Base-by-base conservation (phyloP, 768 basidiomycete genomes). In the Amyloporia xantha region DNA sequence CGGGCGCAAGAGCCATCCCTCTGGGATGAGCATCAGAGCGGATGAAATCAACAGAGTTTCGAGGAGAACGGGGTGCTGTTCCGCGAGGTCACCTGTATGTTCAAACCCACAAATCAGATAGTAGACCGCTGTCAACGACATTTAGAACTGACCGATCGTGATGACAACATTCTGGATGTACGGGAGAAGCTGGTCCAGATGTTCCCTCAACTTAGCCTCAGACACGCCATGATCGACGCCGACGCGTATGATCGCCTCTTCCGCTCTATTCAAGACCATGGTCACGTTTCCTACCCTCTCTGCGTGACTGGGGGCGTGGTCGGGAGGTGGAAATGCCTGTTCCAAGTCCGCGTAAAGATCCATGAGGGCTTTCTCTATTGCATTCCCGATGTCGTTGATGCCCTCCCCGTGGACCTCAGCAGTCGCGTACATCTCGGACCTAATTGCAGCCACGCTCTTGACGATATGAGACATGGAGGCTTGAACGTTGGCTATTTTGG, bases 11-110 rank as follows among this genome's bases (percentile, higher is more conserved):
- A 73, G 10, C 55, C 52, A 59, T 7, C 23, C 21, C 43, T 68
- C 65, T 2, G 69, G 68, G 41, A 68, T 40, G 46, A 70, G 44
- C 28, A 66, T 9, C 9, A 59, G 30, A 9, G 57, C 55, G 4
- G 35, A 58, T 5, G 56, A 47, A 43, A 65, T 45, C 13, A 71
- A 19, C 15, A 55, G 19, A 7, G 48, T 41, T 5, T 50, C 47
- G 11, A 65, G 39, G 1, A 71, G 50, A 15, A 44, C 38, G 9
- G 71, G 69, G 41, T 72, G 69, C 23, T 66, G 60, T 47, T 72
- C 70, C 2, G 55, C 57, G 5, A 72, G 46, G 35, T 71, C 67
- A 12, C 68, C 70, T 71, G 25, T 23, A 47, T 13, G n/a, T n/a
- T n/a, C n/a, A n/a, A n/a, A n/a, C n/a, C 5, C 5, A n/a, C n/a